Base-by-base conservation (phyloP, 2,329 filamentous ascomycete genomes). In the Xylaria sp. region DNA sequence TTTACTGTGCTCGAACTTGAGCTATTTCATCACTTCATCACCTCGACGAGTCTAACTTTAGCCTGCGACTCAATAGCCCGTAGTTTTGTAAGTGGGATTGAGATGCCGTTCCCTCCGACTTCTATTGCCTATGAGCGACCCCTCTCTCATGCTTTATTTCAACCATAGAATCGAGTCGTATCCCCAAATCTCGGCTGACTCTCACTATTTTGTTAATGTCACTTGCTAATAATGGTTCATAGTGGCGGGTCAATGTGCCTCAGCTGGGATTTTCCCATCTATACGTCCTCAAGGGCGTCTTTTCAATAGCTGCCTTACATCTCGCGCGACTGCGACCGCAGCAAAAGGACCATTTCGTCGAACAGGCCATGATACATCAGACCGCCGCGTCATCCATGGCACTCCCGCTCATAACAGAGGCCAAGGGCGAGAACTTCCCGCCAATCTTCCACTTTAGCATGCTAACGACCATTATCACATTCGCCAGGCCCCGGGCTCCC, bases 1-100 rank as follows among this genome's bases (percentile, higher is more conserved):
- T 72, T 74, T 24, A 77, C 66, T 51, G 76, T 66, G 48, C 72
- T 81, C 11, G 84, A 87, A 54, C 78, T 87, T 8, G 84, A 87
- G 70, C 80, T 88, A 1, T 78, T 88, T 6, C 84, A 88, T 72
- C 84, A 88, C 75, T 88, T 81, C 69, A 82, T 80, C 53, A 83
- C 81, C 0, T 82, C 81, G 9, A 88, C 85, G 0, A 81, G 81
- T 60, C 77, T 79, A n/a, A 86, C 85, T 0, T 75, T 87, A 2
- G 81, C 81, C 4, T 77, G 76, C 6, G 80, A 84, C 45, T 77
- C 81, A 0, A 71, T 76, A 6, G 69, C 85, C 2, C 81, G 82
- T 48, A 78, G 80, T 39, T 79, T 86, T 34, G 65, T 68, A 65
- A 51, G 68, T 64, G 9, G 4, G 11, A 27, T 61, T 27, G 14